These are phyloP conservation scores for Cairneyella variabilis DNA, from an alignment of 495 filamentous ascomycete genomes.

Conservation along the genomic window DNA sequence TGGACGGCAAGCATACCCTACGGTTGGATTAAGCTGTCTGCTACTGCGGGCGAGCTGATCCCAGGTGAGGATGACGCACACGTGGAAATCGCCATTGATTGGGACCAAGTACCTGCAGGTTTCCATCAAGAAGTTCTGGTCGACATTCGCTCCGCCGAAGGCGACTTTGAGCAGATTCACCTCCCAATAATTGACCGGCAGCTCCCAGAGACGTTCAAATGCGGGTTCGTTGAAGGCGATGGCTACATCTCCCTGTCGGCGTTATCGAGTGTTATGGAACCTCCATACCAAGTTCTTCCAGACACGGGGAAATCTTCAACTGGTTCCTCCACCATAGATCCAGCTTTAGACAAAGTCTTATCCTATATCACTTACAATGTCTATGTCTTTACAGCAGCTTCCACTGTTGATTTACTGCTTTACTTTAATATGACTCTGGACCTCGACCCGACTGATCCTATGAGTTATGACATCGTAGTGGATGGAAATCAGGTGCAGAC, in stretches of 20 bases:
- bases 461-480: slow-evolving; percentile 56
- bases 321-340: slow-evolving; percentile 51
- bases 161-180: slow-evolving; percentile 36
- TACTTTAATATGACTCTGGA: slow-evolving; percentile 45
- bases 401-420: slow-evolving; percentile 52
- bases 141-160: slow-evolving; percentile 39
- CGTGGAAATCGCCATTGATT: slow-evolving; percentile 59
- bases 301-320: slow-evolving; percentile 49
- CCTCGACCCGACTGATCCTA: slow-evolving; percentile 33
- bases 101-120: slow-evolving; percentile 47
- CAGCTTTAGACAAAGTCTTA: slow-evolving; percentile 37
- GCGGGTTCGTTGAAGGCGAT: slow-evolving; percentile 62
- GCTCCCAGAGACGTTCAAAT: slow-evolving; percentile 53
- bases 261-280: slow-evolving; percentile 6
- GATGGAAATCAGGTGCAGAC: slow-evolving; percentile 2
- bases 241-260: slow-evolving; percentile 52
- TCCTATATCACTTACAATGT: slow-evolving; percentile 59
- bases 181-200: slow-evolving; percentile 52
- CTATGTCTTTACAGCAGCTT: slow-evolving; percentile 53
- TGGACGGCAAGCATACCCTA: slow-evolving; percentile 51
- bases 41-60: slow-evolving; percentile 47
- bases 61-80: slow-evolving; percentile 43
- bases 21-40: slow-evolving; percentile 54
- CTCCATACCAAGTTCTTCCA: slow-evolving; percentile 46
- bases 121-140: slow-evolving; percentile 42